These are phyloP conservation scores for Backusella westeae DNA, from an alignment of 192 early-diverging fungal genomes.

Conservation along the genomic window DNA sequence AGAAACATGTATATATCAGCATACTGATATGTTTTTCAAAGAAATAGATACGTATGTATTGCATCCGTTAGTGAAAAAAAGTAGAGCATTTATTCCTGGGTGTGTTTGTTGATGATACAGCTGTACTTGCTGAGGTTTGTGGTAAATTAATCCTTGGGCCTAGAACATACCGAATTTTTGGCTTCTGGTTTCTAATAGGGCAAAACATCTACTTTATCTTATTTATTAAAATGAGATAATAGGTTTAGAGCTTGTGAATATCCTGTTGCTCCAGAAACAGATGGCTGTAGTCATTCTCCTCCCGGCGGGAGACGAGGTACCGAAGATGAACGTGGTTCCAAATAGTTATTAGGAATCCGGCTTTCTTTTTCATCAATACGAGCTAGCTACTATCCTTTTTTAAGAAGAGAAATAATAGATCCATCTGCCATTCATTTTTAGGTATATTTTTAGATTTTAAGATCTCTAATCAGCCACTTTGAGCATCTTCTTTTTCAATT, in stretches of 20 bases:
- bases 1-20: background rate
- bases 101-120: constrained; percentile 7
- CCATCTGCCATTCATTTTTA: constrained; percentile 89
- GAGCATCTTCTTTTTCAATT: constrained; percentile 73
- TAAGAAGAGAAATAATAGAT: constrained; percentile 28
- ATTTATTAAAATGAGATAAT: background rate
- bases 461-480: constrained; percentile 75
- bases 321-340: constrained; percentile 39
- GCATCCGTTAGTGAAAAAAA: background rate
- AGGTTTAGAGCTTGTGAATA: background rate
- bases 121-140: constrained; percentile 3
- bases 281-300: background rate
- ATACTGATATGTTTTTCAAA: too few species aligned
- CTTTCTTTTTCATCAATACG: constrained; percentile 56
- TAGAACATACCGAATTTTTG: constrained; percentile 15
- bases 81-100: constrained; percentile 31
- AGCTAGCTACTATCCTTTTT: constrained; percentile 46
- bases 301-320: constrained; percentile 28
- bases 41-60: background rate
- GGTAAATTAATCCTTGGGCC: constrained; percentile 21
- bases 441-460: constrained; percentile 82
- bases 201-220: background rate
- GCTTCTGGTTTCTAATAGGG: constrained; percentile 41
- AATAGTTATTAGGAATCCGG: constrained; percentile 75
- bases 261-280: background rate